Base-by-base conservation (phyloP, 2,329 filamentous ascomycete genomes). In the Alternaria ventricosa region DNA sequence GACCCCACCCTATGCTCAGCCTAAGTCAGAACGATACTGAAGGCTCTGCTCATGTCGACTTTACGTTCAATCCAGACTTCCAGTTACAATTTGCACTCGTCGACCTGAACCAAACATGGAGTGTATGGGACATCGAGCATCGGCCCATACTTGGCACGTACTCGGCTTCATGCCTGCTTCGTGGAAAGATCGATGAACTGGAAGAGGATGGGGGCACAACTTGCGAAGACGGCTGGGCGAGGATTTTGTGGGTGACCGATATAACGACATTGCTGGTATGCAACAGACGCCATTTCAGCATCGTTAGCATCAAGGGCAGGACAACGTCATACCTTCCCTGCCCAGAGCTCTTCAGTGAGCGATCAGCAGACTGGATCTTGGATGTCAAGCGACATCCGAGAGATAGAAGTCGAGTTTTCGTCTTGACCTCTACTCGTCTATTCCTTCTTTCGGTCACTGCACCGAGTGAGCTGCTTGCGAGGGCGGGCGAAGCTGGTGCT, bases 61-160 rank as follows among this genome's bases (percentile, higher is more conserved):
- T 91, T 4, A 79, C 86, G 0, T 92, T 94, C 75, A 90, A 89
- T 66, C 87, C 90, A 0, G 87, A 80, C 75, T 87, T 83, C 61
- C 79, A 82, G 15, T 85, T 87, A 1, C 89, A 91, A 70, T 79
- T 94, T 56, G 89, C 85, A 15, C 82, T 93, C 25, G 82, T 94
- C 18, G 90, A 94, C 70, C 83, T 87, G 55, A 80, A 80, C 33
- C 91, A 90, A 1, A 83, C 82, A 61, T 94, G 91, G 92, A 88
- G 83, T 46, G 77, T 93, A 5, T 93, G 90, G 88, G 84, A 91
- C 64, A 80, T 91, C 23, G 68, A 75, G 25, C 69, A 71, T 45
- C 60, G 60, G 10, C 64, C 68, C 20, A 74, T 67, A 59, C 61
- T 60, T 43, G 57, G 64, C 71, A 12, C 82, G 80, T 57, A 82